A percentile compares a stretch with the other conserved stretches of the same genome.
phyloP scores from a whole-genome alignment of 352 stramenopile species.

The Phytophthora melonis region DNA sequence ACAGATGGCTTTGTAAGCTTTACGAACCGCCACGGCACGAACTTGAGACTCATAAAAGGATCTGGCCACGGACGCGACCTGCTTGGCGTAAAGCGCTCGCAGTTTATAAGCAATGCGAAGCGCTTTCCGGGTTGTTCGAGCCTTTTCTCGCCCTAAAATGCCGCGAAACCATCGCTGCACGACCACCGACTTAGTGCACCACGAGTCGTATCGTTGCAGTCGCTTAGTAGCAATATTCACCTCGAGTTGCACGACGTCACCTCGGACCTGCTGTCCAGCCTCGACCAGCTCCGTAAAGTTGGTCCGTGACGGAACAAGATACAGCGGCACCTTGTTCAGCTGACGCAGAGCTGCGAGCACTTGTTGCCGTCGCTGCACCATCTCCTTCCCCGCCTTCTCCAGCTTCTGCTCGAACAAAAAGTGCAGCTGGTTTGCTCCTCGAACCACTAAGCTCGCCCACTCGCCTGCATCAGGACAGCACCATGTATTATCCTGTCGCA shows the following conservation, averaged over 20 bases:
- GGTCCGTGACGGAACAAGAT: conserved; percentile 57
- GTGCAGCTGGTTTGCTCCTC: conserved; percentile 70
- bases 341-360: conserved; percentile 61
- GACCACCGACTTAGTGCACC: conserved; percentile 53
- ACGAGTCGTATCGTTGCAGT: conserved; percentile 71
- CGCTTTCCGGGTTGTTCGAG: conserved; percentile 34
- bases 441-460: conserved; percentile 68
- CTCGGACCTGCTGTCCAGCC: conserved; percentile 65
- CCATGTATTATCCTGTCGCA: conserved; percentile 67
- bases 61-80: conserved; percentile 37
- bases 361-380: conserved; percentile 53
- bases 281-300: conserved; percentile 59
- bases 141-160: conserved; percentile 44
- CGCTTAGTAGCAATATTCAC: conserved; percentile 64
- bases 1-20: conserved; percentile 42
- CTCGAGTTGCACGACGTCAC: conserved; percentile 80
- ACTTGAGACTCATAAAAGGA: conserved; percentile 49
- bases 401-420: conserved; percentile 77
- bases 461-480: conserved; percentile 78
- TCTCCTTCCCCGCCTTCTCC: conserved; percentile 61
- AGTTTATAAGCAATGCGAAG: conserved; percentile 43
- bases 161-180: conserved; percentile 76
- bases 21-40: conserved; percentile 38
- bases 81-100: conserved; percentile 39
- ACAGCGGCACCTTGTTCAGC: conserved; percentile 67